A percentile compares a stretch with the other conserved stretches of the same genome.
These are phyloP conservation scores for Magnusiomyces fungicola DNA, from an alignment of 1,139 yeast species.

Conservation along the genomic window DNA sequence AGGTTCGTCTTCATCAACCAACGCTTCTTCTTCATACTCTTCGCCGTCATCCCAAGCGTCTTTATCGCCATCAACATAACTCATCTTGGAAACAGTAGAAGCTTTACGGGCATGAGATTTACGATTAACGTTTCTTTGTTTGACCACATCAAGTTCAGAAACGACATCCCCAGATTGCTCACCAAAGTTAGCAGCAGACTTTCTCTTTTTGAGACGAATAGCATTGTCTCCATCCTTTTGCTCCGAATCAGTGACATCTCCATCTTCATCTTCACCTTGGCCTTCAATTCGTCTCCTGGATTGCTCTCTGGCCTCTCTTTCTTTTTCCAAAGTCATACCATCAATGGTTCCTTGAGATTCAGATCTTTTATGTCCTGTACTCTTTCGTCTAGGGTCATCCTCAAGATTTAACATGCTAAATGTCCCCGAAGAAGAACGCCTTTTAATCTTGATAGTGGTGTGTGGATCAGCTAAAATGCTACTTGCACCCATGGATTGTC, in stretches of 20 bases:
- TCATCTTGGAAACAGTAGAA: constrained; percentile 4
- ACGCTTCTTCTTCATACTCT: not conserved
- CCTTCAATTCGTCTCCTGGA: constrained; percentile 2
- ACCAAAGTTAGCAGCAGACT: too few species aligned
- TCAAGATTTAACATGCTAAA: constrained; percentile 5
- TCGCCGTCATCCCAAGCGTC: constrained; percentile 6
- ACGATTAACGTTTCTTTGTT: not conserved
- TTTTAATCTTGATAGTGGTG: constrained; percentile 13
- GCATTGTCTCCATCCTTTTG: not conserved
- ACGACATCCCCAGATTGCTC: too few species aligned
- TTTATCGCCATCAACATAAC: constrained; percentile 1
- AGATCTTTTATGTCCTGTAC: too few species aligned
- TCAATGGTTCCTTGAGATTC: too few species aligned
- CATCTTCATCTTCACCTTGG: constrained; percentile 14
- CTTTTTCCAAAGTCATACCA: too few species aligned
- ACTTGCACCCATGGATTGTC: not conserved
- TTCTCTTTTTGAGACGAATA: too few species aligned
- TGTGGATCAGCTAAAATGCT: constrained; percentile 10
- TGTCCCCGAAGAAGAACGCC: constrained; percentile 5
- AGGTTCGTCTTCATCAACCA: constrained; percentile 5
- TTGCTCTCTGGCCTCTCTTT: constrained; percentile 12
- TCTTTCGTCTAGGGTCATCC: too few species aligned
- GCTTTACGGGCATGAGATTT: not conserved
- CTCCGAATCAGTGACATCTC: constrained; percentile 7
- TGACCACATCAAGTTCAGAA: not conserved